Evolutionary conservation across 148 eudicot species (phyloP).

Genomic region (Amaranthus palmeri): DNA sequence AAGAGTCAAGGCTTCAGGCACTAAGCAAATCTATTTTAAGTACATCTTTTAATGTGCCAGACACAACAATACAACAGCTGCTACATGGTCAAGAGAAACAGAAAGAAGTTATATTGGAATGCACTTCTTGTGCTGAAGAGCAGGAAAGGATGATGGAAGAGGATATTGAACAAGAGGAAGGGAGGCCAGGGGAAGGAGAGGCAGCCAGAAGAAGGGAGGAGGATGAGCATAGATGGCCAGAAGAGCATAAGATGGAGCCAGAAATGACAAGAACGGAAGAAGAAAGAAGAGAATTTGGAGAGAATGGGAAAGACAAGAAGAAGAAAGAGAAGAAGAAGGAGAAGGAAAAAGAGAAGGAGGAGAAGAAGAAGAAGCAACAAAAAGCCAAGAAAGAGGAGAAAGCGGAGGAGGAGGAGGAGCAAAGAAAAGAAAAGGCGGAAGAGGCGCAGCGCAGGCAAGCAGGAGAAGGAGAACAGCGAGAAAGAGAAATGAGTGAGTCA

Average conservation of each 20-base stretch:
- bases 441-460: background rate
- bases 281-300: background rate
- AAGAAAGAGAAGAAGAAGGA: conserved; percentile 4
- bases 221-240: conserved; percentile 5
- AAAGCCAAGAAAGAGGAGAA: background rate
- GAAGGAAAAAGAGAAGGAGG: conserved; percentile 12
- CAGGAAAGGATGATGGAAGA: conserved; percentile 41
- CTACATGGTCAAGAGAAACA: conserved; percentile 26
- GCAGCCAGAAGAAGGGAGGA: conserved; percentile 8
- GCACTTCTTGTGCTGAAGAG: conserved; percentile 77
- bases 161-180: conserved; percentile 1
- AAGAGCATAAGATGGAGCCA: background rate
- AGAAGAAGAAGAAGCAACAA: conserved; percentile 6
- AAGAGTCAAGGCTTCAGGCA: conserved; percentile 48
- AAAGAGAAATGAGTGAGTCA: background rate
- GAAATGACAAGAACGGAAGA: conserved; percentile 6
- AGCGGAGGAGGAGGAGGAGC: background rate
- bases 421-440: conserved; percentile 7
- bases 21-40: conserved; percentile 43
- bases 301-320: conserved; percentile 6
- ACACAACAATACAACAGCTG: conserved; percentile 41
- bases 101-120: conserved; percentile 48
- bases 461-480: background rate
- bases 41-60: conserved; percentile 45
- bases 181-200: conserved; percentile 20